A percentile compares a stretch with the other conserved stretches of the same genome.
Conservation (phyloP, 2,329 filamentous ascomycete species). For the Colletotrichum horii region DNA sequence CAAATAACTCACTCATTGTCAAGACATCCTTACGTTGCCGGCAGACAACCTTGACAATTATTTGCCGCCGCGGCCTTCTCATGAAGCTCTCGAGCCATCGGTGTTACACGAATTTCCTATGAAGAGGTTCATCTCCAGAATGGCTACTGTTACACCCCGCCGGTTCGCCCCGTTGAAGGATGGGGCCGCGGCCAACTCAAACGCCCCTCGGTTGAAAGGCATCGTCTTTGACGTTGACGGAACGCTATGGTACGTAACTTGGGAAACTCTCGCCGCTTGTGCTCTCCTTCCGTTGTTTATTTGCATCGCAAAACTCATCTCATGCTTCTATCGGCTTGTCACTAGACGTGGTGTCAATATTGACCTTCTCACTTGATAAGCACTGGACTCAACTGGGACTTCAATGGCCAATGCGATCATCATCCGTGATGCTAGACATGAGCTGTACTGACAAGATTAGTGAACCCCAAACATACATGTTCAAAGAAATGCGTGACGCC, state of each 20-base stretch:
- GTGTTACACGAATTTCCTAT: background rate
- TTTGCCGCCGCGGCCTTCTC: background rate
- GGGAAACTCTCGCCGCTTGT: background rate
- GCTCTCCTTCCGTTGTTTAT: background rate
- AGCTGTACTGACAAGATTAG: constrained; percentile 47
- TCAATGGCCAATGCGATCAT: background rate
- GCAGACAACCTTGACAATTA: background rate
- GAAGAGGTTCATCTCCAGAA: constrained; percentile 42
- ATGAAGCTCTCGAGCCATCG: background rate
- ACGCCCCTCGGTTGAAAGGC: constrained; percentile 56
- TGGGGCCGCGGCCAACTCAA: constrained; percentile 31
- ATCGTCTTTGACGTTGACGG: constrained; percentile 94
- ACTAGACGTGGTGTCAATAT: background rate
- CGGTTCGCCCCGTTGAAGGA: constrained; percentile 63
- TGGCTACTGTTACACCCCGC: constrained; percentile 44
- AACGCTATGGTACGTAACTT: constrained; percentile 78
- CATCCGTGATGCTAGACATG: background rate
- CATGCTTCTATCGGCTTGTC: background rate
- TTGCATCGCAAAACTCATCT: background rate
- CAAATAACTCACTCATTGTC: background rate
- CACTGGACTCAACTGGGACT: background rate
- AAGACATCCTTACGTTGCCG: background rate
- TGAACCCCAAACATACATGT: constrained; percentile 95
- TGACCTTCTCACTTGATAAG: background rate
- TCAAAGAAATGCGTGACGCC: constrained; percentile 79